Evolutionary conservation across 1,284 basidiomycete species (phyloP).

Genomic region (Ustilago trichophora): DNA sequence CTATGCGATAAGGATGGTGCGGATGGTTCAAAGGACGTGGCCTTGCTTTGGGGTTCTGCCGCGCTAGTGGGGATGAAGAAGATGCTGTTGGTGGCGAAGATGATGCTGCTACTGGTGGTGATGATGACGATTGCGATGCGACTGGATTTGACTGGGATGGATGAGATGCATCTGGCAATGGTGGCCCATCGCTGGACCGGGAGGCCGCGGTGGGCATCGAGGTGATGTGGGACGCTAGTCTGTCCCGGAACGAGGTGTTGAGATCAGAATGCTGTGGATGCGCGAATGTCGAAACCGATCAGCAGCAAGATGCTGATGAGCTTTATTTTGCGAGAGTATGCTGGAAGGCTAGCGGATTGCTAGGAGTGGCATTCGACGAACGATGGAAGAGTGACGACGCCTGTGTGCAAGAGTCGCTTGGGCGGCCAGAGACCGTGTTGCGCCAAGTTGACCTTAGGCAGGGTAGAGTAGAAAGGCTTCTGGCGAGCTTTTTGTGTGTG

Average conservation of each 20-base stretch:
- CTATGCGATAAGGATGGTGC: constrained; percentile 57
- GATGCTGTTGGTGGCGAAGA: constrained; percentile 3
- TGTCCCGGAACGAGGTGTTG: not conserved
- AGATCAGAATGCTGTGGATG: too few species aligned
- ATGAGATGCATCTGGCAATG: constrained; percentile 11
- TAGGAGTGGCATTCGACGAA: too few species aligned
- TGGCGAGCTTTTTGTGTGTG: too few species aligned
- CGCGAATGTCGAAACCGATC: too few species aligned
- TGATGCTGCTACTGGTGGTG: constrained; percentile 8
- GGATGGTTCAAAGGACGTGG: constrained; percentile 31
- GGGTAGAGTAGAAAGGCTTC: too few species aligned
- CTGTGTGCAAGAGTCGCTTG: too few species aligned
- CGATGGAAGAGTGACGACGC: too few species aligned
- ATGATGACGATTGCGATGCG: constrained; percentile 1
- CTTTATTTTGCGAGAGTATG: too few species aligned
- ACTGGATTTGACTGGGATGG: not conserved
- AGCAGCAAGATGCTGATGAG: too few species aligned
- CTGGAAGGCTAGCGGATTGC: too few species aligned
- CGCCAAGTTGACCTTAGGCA: too few species aligned
- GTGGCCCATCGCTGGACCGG: constrained; percentile 43
- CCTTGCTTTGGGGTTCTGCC: constrained; percentile 20
- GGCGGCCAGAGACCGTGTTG: too few species aligned
- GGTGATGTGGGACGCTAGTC: not conserved
- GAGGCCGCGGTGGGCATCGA: constrained; percentile 43
- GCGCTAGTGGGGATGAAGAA: constrained; percentile 1